Percentiles rank a stretch among this genome's conserved stretches.
These are phyloP conservation scores for Chaetomium tenue DNA, from an alignment of 495 filamentous ascomycete genomes.

Conservation along the genomic window DNA sequence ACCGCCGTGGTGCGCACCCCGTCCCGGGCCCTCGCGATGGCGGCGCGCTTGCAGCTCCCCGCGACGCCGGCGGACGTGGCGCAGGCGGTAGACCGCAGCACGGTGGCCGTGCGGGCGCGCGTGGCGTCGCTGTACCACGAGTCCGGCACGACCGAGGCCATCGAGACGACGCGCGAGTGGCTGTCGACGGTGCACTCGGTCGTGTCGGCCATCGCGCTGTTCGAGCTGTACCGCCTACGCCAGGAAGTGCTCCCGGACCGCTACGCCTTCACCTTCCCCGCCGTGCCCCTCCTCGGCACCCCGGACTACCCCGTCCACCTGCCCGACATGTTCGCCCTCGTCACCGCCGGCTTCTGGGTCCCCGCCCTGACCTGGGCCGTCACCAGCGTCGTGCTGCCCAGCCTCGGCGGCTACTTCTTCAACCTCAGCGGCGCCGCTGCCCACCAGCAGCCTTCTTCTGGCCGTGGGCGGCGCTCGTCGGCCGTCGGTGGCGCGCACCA, in stretches of 20 bases:
- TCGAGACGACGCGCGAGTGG: conserved; percentile 62
- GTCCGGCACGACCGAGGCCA: conserved; percentile 52
- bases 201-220: conserved; percentile 59
- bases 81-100: conserved; percentile 74
- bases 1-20: conserved; percentile 58
- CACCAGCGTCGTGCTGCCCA: conserved; percentile 67
- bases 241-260: conserved; percentile 63
- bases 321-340: conserved; percentile 78
- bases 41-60: conserved; percentile 62
- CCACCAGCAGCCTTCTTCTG: conserved; percentile 36
- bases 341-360: conserved; percentile 78
- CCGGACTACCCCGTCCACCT: conserved; percentile 55
- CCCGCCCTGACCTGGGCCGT: conserved; percentile 74
- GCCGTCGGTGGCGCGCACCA: conserved; percentile 16
- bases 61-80: conserved; percentile 82
- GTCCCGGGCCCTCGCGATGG: conserved; percentile 51
- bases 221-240: conserved; percentile 62
- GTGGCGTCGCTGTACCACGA: conserved; percentile 50
- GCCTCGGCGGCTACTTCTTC: conserved; percentile 76
- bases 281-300: conserved; percentile 53
- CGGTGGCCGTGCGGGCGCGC: conserved; percentile 58
- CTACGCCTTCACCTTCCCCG: conserved; percentile 68
- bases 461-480: conserved; percentile 8
- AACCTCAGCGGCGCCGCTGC: conserved; percentile 60
- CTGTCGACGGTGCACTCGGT: conserved; percentile 67